phyloP scores from a whole-genome alignment of 2,329 filamentous ascomycete genomes.

The Alternaria burnsii region DNA sequence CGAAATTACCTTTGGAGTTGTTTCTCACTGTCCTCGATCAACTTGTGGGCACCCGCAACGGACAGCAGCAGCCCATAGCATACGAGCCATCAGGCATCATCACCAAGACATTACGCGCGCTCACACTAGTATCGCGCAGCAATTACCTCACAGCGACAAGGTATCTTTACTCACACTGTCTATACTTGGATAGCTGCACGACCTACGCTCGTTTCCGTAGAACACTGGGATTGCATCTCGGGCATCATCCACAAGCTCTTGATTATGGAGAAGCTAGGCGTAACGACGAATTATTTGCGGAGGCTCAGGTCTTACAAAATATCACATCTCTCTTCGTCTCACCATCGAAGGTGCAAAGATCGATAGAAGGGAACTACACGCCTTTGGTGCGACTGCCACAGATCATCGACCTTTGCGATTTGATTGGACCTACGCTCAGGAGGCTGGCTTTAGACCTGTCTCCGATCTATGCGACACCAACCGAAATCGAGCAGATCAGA shows the following conservation, averaged over 20 bases:
- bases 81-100: constrained; percentile 25
- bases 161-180: constrained; percentile 38
- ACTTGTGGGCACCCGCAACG: constrained; percentile 29
- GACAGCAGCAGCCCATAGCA: constrained; percentile 28
- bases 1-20: constrained; percentile 34
- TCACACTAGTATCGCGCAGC: constrained; percentile 34
- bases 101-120: constrained; percentile 36
- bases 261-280: constrained; percentile 28
- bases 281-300: constrained; percentile 28
- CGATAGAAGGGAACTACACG: constrained; percentile 11
- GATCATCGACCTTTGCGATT: constrained; percentile 32
- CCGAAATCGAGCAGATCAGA: constrained; percentile 20
- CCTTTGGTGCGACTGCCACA: constrained; percentile 33
- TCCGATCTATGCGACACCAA: constrained; percentile 23
- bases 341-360: constrained; percentile 15
- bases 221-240: constrained; percentile 34
- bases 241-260: constrained; percentile 32
- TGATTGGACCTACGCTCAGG: constrained; percentile 30
- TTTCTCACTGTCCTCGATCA: constrained; percentile 41
- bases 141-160: constrained; percentile 32
- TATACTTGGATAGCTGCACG: constrained; percentile 33
- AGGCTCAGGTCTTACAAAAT: constrained; percentile 18
- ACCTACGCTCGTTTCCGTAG: constrained; percentile 31
- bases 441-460: constrained; percentile 35
- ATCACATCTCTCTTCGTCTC: constrained; percentile 37